phyloP scores from a whole-genome alignment of 2,329 filamentous ascomycete species.

The Colletotrichum cordylinicola region DNA sequence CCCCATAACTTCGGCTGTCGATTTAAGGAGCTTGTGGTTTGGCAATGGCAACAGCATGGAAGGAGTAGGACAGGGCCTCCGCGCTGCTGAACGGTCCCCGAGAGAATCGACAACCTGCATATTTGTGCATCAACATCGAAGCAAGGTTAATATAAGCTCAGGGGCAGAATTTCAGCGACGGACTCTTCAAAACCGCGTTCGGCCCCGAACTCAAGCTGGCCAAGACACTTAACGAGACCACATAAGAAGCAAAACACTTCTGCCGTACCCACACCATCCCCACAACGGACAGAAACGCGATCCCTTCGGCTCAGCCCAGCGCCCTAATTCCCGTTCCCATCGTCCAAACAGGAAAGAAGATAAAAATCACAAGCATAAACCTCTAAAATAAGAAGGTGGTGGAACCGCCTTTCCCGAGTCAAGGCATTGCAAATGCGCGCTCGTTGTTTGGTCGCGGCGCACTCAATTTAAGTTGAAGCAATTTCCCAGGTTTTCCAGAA shows the following conservation, averaged over 20 bases:
- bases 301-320: neutral
- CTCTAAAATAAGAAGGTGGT: neutral
- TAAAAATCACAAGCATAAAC: neutral
- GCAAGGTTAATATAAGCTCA: neutral
- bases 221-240: neutral
- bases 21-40: too few species aligned
- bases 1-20: too few species aligned
- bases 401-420: neutral
- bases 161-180: neutral
- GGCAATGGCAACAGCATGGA: too few species aligned
- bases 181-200: neutral
- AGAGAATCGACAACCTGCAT: too few species aligned
- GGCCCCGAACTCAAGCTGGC: neutral
- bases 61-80: too few species aligned
- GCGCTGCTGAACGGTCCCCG: too few species aligned
- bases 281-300: neutral
- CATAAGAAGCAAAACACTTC: neutral
- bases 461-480: neutral
- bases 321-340: neutral
- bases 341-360: neutral
- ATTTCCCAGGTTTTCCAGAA: conserved; percentile 10
- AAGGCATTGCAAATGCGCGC: neutral
- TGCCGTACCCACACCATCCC: neutral
- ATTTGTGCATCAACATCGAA: rapidly evolving
- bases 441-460: neutral